Conservation (phyloP, 352 stramenopile genomes). For the Globisporangium okanoganense region DNA sequence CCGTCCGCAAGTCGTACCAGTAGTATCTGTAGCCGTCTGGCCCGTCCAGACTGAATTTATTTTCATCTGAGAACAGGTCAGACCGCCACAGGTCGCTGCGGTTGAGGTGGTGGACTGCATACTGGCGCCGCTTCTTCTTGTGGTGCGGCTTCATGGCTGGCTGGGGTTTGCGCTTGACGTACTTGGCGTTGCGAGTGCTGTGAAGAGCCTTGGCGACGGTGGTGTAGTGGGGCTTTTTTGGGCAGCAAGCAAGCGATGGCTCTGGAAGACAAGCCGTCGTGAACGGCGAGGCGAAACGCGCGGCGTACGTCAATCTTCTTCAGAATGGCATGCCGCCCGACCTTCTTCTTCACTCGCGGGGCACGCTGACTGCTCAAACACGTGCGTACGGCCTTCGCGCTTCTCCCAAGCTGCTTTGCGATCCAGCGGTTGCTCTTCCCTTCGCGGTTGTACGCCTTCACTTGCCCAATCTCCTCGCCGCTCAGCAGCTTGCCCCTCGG, state of each 20-base stretch:
- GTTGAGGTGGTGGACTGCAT: no score
- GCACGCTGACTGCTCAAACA: not conserved
- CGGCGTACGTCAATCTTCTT: not conserved
- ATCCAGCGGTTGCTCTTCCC: not conserved
- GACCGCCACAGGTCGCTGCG: no score
- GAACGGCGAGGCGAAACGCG: not conserved
- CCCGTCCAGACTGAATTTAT: no score
- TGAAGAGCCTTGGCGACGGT: not conserved
- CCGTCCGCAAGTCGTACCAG: no score
- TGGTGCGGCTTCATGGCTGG: not conserved
- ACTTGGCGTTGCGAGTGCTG: not conserved
- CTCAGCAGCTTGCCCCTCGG: not conserved
- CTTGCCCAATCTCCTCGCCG: not conserved
- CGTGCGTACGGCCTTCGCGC: not conserved
- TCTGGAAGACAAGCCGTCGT: not conserved
- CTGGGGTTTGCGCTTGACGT: not conserved
- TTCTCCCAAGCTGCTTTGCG: not conserved
- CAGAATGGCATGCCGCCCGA: not conserved
- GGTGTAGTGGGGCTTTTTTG: not conserved
- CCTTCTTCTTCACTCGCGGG: not conserved
- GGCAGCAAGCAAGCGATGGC: not conserved
- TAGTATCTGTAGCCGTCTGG: no score
- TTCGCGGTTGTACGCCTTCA: not conserved
- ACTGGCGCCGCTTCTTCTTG: constrained; percentile 1
- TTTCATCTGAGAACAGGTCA: no score